Conservation (phyloP, 164 flowering plant genomes). For the Nymphaea colorata region DNA sequence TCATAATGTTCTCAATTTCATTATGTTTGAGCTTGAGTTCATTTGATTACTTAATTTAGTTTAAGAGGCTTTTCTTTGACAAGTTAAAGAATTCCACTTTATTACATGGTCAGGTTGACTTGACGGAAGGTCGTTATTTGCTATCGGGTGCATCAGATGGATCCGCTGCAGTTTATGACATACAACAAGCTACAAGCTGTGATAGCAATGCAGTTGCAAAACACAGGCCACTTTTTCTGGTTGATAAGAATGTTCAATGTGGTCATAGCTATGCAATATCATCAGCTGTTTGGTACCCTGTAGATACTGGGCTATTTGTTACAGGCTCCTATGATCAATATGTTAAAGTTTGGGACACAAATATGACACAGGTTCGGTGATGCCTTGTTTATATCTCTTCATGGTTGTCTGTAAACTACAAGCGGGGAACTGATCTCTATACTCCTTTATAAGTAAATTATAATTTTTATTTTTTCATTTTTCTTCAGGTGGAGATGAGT, state of each 20-base stretch:
- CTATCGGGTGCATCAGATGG: constrained; percentile 87
- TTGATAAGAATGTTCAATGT: constrained; percentile 68
- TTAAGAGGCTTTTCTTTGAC: constrained; percentile 4
- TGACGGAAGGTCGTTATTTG: constrained; percentile 83
- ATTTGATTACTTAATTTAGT: constrained; percentile 1
- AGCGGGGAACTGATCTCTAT: not conserved
- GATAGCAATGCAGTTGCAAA: constrained; percentile 57
- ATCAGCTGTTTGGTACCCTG: constrained; percentile 91
- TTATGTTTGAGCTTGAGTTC: not conserved
- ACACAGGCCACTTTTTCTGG: constrained; percentile 41
- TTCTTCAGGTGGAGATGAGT: constrained; percentile 56
- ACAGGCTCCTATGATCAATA: constrained; percentile 85
- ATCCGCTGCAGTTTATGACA: constrained; percentile 74
- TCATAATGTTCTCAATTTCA: too few relatives aligned
- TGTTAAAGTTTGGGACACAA: constrained; percentile 94
- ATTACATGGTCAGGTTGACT: constrained; percentile 62
- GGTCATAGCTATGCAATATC: constrained; percentile 78
- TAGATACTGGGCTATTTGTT: constrained; percentile 86
- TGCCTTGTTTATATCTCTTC: not conserved
- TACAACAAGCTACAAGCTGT: constrained; percentile 48
- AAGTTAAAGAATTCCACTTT: not conserved
- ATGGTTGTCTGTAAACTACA: not conserved
- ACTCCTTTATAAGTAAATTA: not conserved
- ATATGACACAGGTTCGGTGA: constrained; percentile 49
- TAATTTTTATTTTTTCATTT: constrained; percentile 1